Base-by-base conservation (phyloP, 345 rosid species). In the Ceriops tagal region DNA sequence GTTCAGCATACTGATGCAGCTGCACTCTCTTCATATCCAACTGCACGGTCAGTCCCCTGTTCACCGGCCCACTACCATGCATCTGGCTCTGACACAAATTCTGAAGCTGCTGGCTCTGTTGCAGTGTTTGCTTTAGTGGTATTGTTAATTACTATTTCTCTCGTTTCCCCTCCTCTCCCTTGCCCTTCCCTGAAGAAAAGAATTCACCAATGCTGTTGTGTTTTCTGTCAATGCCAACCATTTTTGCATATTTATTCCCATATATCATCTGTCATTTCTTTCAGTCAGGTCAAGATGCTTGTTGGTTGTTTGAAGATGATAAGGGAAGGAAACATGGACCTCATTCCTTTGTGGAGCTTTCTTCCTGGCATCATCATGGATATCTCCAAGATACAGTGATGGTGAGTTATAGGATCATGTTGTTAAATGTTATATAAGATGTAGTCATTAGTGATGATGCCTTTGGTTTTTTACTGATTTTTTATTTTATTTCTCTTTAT, bases 301-400 rank as follows among this genome's bases (percentile, higher is more conserved):
- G 92, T 80, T 96, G 96, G 99, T 83, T 88, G 73, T 77, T 84
- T 81, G 89, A 92, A 78, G 97, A 88, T 75, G 80, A 67, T 58
- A 80, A 80, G 66, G 91, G 95, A 64, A 85, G 59, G 68, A 84
- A 84, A 75, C 95, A 84, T 71, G 99, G 98, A 64, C 96, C 97
- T 1, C 88, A 90, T 84, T 80, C 87, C 61, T 81, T 96, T 63
- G 32, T 39, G 59, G 90, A 92, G 71, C 81, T 96, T 55, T 83
- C 61, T 83, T 81, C 90, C 67, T 90, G 92, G 93, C 84, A 83
- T 73, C 78, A 49, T 62, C 47, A 71, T 78, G 90, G 97, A 53
- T 82, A 87, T 79, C 77, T 92, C 49, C 72, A 59, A 28, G 91
- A 84, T 82, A 75, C 92, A 21, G 69, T 81, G 24, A 80, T 75